phyloP scores from a whole-genome alignment of 2,329 filamentous ascomycete species.

The Dactylellina haptotyla region DNA sequence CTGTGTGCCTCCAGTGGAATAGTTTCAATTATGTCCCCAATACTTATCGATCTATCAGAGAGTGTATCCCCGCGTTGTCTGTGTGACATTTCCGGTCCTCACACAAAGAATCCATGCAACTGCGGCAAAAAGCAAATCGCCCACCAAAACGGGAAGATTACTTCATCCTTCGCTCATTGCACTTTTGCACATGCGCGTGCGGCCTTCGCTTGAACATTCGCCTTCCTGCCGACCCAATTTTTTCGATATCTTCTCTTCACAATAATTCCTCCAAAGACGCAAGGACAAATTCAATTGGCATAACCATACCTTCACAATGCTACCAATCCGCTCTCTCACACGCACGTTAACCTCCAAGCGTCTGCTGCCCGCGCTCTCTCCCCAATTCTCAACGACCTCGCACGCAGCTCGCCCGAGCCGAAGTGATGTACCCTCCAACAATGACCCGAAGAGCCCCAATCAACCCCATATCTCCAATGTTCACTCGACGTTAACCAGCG shows the following conservation, averaged over 20 bases:
- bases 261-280: neutral
- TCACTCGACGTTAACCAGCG: slow-evolving; percentile 29
- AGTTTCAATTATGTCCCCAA: no score
- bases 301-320: slow-evolving; percentile 1
- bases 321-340: slow-evolving; percentile 31
- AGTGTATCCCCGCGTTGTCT: no score
- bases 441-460: slow-evolving; percentile 32
- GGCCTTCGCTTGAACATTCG: neutral
- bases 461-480: slow-evolving; percentile 39
- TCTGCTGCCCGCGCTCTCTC: neutral
- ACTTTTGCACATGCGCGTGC: neutral
- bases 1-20: no score
- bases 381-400: slow-evolving; percentile 36
- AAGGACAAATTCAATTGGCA: neutral
- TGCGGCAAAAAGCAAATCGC: slow-evolving; percentile 6
- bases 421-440: slow-evolving; percentile 41
- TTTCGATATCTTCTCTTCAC: neutral
- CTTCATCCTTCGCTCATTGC: slow-evolving; percentile 45
- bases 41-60: no score
- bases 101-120: neutral
- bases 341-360: slow-evolving; percentile 12
- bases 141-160: slow-evolving; percentile 19
- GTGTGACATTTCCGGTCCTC: no score
- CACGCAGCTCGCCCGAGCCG: slow-evolving; percentile 17
- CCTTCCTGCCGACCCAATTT: slow-evolving; percentile 17